Evolutionary conservation across 148 eudicot genomes (phyloP).

Genomic region (Rhododendron williamsianum): DNA sequence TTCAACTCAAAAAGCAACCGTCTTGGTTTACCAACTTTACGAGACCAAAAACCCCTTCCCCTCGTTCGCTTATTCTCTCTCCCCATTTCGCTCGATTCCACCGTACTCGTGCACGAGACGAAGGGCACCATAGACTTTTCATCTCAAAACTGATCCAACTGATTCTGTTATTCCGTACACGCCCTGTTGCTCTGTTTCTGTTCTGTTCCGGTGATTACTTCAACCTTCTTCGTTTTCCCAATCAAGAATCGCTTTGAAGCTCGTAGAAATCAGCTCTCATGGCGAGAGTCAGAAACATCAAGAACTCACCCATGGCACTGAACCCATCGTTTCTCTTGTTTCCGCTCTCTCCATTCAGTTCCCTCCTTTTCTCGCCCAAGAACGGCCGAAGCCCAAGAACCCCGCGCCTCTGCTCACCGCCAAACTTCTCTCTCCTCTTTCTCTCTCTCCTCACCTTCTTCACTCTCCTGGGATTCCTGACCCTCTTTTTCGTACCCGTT

Average conservation of each 20-base stretch:
- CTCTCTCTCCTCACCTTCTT: slow-evolving; percentile 34
- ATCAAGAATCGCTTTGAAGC: neutral
- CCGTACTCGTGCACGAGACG: neutral
- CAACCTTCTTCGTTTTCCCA: neutral
- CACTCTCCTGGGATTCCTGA: slow-evolving; percentile 22
- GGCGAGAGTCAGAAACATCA: slow-evolving; percentile 29
- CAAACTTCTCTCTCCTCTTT: slow-evolving; percentile 26
- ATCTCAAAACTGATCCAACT: neutral
- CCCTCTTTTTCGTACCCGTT: slow-evolving; percentile 25
- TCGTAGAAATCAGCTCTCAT: slow-evolving; percentile 12
- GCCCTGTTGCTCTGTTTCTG: neutral
- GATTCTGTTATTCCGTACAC: neutral
- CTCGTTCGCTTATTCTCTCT: too few relatives aligned
- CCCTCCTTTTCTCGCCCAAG: slow-evolving; percentile 35
- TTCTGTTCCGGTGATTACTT: neutral
- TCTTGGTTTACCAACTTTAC: neutral
- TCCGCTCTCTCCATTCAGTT: slow-evolving; percentile 35
- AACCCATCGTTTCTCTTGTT: slow-evolving; percentile 34
- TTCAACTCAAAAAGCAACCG: neutral
- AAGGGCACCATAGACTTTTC: slow-evolving; percentile 10
- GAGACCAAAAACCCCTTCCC: neutral
- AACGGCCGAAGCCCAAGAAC: slow-evolving; percentile 32
- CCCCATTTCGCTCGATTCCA: neutral
- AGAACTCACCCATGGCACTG: slow-evolving; percentile 22
- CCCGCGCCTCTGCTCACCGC: slow-evolving; percentile 10